Percentiles rank a stretch among this genome's conserved stretches.
Conservation (phyloP, 1,284 basidiomycete genomes). For the Cutaneotrichosporon dermatis region DNA sequence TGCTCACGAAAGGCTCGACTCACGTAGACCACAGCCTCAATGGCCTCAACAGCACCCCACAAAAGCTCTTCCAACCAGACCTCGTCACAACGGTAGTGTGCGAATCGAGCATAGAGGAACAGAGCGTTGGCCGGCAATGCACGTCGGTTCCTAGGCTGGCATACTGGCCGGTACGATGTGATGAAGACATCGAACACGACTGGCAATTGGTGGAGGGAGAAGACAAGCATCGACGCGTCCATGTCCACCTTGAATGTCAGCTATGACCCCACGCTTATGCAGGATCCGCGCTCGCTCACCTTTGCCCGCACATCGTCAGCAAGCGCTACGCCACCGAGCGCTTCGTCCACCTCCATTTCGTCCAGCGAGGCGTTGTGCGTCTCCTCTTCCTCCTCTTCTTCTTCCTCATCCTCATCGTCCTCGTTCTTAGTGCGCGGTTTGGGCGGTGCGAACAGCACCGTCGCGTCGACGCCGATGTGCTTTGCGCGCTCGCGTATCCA, state of each 20-base stretch:
- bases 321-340: not conserved
- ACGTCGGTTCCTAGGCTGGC: conserved; percentile 56
- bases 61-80: conserved; percentile 88
- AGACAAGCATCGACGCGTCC: conserved; percentile 79
- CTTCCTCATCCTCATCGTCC: conserved; percentile 52
- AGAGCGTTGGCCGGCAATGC: conserved; percentile 74
- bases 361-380: conserved; percentile 26
- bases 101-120: conserved; percentile 81
- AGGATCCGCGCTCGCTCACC: conserved; percentile 3
- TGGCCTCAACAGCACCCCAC: conserved; percentile 80
- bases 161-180: conserved; percentile 58
- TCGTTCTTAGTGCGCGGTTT: conserved; percentile 31
- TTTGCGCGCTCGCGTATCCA: conserved; percentile 53
- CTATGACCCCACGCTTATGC: not conserved
- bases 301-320: not conserved
- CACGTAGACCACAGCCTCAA: conserved; percentile 88
- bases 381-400: conserved; percentile 50
- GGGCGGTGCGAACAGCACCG: conserved; percentile 25
- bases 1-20: conserved; percentile 41
- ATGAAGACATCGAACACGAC: conserved; percentile 76
- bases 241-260: conserved; percentile 44
- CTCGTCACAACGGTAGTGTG: conserved; percentile 75
- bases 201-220: conserved; percentile 70
- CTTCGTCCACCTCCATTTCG: conserved; percentile 3
- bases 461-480: conserved; percentile 30